These are phyloP conservation scores for Trebouxia sp. DNA, from an alignment of 139 green algal genomes.

Conservation along the genomic window DNA sequence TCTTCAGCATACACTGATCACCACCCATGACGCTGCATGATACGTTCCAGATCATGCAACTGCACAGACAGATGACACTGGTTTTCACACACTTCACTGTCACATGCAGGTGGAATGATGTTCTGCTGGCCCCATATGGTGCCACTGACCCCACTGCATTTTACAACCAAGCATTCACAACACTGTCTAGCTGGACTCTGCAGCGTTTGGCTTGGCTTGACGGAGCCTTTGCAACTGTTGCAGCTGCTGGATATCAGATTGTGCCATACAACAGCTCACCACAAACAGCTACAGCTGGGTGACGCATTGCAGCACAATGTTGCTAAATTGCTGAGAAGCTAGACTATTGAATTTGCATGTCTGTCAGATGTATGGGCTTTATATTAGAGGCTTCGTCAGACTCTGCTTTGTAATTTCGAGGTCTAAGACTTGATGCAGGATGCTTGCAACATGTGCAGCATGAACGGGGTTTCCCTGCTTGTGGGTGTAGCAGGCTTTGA, in stretches of 20 bases:
- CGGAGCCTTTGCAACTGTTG: not conserved
- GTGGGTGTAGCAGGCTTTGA: too few relatives aligned
- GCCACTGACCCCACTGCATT: not conserved
- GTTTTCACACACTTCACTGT: too few relatives aligned
- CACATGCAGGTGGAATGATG: conserved; percentile 6
- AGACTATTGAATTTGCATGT: too few relatives aligned
- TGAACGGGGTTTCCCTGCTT: too few relatives aligned
- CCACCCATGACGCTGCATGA: too few relatives aligned
- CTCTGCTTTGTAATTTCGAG: not conserved
- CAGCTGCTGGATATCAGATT: not conserved
- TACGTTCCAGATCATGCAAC: too few relatives aligned
- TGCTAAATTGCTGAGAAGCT: not conserved
- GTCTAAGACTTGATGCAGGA: not conserved
- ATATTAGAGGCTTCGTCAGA: not conserved
- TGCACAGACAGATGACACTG: too few relatives aligned
- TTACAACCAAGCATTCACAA: conserved; percentile 14
- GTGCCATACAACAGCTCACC: not conserved
- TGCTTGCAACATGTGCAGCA: too few relatives aligned
- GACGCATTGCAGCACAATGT: not conserved
- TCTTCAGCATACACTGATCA: too few relatives aligned
- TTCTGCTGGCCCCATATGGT: conserved; percentile 5
- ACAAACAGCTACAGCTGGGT: not conserved
- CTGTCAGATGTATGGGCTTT: too few relatives aligned
- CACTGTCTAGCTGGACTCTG: conserved; percentile 4
- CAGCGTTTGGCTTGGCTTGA: conserved; percentile 29